phyloP scores from a whole-genome alignment of 495 filamentous ascomycete genomes.

The Pyrenopolyporus hunteri region DNA sequence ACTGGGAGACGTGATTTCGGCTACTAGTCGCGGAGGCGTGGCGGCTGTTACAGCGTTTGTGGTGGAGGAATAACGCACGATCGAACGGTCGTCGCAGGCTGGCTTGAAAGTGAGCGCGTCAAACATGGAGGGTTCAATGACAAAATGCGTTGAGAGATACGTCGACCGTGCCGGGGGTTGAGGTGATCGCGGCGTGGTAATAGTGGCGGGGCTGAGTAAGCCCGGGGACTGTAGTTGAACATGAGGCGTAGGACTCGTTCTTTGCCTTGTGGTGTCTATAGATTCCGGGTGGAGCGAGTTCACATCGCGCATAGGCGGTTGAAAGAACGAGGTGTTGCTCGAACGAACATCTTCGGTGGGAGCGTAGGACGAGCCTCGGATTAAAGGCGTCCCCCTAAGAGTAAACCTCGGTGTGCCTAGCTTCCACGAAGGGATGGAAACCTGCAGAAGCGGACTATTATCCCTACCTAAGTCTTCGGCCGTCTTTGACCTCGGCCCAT shows the following conservation, averaged over 20 bases:
- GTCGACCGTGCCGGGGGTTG: conserved; percentile 44
- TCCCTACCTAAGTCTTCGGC: conserved; percentile 59
- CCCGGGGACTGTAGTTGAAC: conserved; percentile 38
- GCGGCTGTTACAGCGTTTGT: conserved; percentile 83
- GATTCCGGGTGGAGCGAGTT: conserved; percentile 37
- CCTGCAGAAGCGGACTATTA: conserved; percentile 67
- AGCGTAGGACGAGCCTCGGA: conserved; percentile 75
- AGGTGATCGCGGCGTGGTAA: conserved; percentile 35
- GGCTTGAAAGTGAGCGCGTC: conserved; percentile 76
- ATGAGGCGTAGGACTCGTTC: conserved; percentile 41
- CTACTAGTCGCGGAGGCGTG: conserved; percentile 88
- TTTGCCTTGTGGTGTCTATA: conserved; percentile 38
- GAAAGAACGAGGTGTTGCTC: conserved; percentile 52
- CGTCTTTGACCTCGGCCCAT: conserved; percentile 65
- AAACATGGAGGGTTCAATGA: conserved; percentile 70
- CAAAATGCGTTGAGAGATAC: conserved; percentile 52
- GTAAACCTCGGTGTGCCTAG: conserved; percentile 86
- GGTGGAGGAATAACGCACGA: conserved; percentile 80
- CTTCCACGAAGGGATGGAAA: conserved; percentile 85
- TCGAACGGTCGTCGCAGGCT: conserved; percentile 72
- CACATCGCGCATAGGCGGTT: conserved; percentile 36
- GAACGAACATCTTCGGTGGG: conserved; percentile 57
- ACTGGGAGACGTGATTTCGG: conserved; percentile 94
- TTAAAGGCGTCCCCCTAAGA: conserved; percentile 73
- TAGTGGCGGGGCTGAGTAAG: conserved; percentile 31